Conservation (phyloP, 1,284 basidiomycete genomes). For the Ustilago curta region DNA sequence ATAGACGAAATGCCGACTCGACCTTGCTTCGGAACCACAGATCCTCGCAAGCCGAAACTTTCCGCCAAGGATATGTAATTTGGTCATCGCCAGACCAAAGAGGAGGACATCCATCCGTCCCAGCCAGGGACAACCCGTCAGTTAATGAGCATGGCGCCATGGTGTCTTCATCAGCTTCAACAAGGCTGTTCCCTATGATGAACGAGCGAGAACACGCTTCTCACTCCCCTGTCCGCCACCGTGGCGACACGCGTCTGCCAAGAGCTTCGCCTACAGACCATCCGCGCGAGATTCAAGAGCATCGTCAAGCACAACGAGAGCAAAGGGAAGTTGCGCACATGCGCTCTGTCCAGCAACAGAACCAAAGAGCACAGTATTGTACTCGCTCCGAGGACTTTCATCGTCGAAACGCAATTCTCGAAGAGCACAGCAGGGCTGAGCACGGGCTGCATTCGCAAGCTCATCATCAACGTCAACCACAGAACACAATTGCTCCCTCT, state of each 20-base stretch:
- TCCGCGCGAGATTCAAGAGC: neutral
- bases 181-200: neutral
- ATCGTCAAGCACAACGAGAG: neutral
- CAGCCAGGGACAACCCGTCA: too few relatives aligned
- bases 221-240: neutral
- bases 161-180: neutral
- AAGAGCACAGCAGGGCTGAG: neutral
- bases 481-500: neutral
- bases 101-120: neutral
- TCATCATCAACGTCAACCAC: neutral
- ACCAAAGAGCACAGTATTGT: neutral
- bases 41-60: neutral
- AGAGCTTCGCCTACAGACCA: neutral
- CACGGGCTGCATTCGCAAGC: neutral
- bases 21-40: conserved; percentile 1
- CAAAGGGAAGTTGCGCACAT: neutral
- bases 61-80: neutral
- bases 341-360: neutral
- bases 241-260: neutral
- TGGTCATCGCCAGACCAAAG: neutral
- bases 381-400: neutral
- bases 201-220: neutral
- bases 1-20: neutral
- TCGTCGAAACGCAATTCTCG: neutral
- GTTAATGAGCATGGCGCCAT: neutral